Conservation (phyloP, 1,284 basidiomycete species). For the Ceratorhiza oryzae-sativae region DNA sequence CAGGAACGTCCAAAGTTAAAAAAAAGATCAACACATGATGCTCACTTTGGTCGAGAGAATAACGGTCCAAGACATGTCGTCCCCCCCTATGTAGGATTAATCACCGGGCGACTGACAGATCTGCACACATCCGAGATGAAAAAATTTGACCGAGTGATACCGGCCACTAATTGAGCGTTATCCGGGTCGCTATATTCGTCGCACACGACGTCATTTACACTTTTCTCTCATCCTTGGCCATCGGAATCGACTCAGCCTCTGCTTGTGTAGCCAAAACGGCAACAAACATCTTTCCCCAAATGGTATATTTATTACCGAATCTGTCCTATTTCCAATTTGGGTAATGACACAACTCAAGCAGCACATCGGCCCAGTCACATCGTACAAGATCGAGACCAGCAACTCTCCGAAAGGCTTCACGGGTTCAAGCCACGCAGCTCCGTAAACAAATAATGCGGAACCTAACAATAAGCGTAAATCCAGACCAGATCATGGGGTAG, state of each 20-base stretch:
- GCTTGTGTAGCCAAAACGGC: no score
- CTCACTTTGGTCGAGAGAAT: neutral
- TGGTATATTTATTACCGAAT: no score
- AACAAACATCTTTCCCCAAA: no score
- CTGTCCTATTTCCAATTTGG: neutral
- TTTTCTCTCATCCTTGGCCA: neutral
- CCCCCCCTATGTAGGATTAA: neutral
- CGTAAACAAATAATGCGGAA: constrained; percentile 9
- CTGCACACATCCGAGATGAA: neutral
- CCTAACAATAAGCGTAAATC: constrained; percentile 6
- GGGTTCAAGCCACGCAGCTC: neutral
- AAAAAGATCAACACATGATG: no score
- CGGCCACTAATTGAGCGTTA: neutral
- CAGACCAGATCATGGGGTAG: constrained; percentile 5
- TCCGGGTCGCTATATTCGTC: no score
- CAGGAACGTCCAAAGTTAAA: no score
- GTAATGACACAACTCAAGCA: neutral
- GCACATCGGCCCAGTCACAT: neutral
- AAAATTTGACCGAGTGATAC: neutral
- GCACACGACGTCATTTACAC: no score
- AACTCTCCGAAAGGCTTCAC: neutral
- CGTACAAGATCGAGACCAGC: neutral
- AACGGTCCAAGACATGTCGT: neutral
- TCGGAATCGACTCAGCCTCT: no score
- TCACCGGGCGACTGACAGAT: neutral